A percentile compares a stretch with the other conserved stretches of the same genome.
These are phyloP conservation scores for Moricandia moricandioides DNA, from an alignment of 345 rosid genomes.

Conservation along the genomic window DNA sequence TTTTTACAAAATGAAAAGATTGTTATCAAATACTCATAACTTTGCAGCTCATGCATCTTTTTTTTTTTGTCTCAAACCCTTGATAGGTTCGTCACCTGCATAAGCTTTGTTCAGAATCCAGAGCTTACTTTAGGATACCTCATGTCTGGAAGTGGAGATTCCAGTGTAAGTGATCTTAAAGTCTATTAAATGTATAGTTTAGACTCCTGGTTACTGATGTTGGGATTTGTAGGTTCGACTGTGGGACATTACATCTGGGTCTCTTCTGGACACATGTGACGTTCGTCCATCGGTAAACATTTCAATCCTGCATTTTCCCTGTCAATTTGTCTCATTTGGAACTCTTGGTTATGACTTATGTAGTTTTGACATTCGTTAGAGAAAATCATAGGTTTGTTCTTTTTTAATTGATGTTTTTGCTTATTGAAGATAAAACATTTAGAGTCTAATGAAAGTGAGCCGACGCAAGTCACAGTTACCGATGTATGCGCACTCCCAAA, in stretches of 20 bases:
- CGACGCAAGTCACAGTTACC: conserved; percentile 48
- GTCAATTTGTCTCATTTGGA: background rate
- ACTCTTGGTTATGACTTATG: background rate
- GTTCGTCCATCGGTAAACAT: conserved; percentile 59
- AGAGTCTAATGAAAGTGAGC: conserved; percentile 48
- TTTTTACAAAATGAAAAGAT: no score
- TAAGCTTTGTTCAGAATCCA: conserved; percentile 53
- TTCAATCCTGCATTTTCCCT: conserved; percentile 1
- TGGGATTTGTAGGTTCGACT: conserved; percentile 61
- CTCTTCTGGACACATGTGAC: conserved; percentile 81
- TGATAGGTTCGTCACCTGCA: conserved; percentile 76
- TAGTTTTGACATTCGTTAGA: background rate
- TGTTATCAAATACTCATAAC: background rate
- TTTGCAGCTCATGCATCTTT: background rate
- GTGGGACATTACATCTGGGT: conserved; percentile 81
- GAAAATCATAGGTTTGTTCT: background rate
- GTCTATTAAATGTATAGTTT: conserved; percentile 1
- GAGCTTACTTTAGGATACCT: conserved; percentile 63
- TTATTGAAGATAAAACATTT: conserved; percentile 54
- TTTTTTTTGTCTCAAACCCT: background rate
- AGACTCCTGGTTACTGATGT: background rate
- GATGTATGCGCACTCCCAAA: conserved; percentile 59
- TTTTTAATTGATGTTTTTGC: conserved; percentile 19
- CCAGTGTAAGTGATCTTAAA: conserved; percentile 57
- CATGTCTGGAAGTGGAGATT: conserved; percentile 93